These are phyloP conservation scores for Cryptococcus sp. DNA, from an alignment of 1,284 basidiomycete genomes.

Conservation along the genomic window DNA sequence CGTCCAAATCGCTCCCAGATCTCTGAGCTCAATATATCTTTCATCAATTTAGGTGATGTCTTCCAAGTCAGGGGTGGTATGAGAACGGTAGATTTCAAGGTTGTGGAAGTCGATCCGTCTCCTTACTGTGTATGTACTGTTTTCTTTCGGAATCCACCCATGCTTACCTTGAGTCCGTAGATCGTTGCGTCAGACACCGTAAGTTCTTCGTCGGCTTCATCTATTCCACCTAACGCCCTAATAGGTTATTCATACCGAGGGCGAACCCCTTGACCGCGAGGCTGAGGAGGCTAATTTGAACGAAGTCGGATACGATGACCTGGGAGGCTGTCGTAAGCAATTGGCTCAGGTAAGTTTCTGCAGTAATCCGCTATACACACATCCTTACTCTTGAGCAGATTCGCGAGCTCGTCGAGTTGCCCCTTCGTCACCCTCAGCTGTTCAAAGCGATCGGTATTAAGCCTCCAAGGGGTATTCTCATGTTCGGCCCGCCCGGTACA, in stretches of 20 bases:
- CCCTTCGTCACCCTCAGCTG: conserved; percentile 95
- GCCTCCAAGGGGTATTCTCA: conserved; percentile 94
- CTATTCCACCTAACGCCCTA: conserved; percentile 32
- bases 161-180: conserved; percentile 18
- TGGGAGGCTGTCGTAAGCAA: conserved; percentile 98
- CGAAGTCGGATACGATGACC: conserved; percentile 98
- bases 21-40: conserved; percentile 61
- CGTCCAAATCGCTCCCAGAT: neutral
- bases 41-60: conserved; percentile 70
- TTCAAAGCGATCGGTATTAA: conserved; percentile 99
- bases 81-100: conserved; percentile 98
- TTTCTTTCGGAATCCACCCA: neutral
- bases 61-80: conserved; percentile 98
- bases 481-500: conserved; percentile 95
- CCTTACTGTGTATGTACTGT: conserved; percentile 42
- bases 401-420: conserved; percentile 97
- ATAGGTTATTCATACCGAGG: conserved; percentile 85
- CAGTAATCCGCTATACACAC: neutral
- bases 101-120: conserved; percentile 43
- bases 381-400: conserved; percentile 57
- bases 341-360: conserved; percentile 72
- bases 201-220: conserved; percentile 3
- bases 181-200: conserved; percentile 49
- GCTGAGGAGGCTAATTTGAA: conserved; percentile 96
- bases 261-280: conserved; percentile 92